Evolutionary conservation across 495 filamentous ascomycete species (phyloP).

Genomic region (Daldinia decipiens): DNA sequence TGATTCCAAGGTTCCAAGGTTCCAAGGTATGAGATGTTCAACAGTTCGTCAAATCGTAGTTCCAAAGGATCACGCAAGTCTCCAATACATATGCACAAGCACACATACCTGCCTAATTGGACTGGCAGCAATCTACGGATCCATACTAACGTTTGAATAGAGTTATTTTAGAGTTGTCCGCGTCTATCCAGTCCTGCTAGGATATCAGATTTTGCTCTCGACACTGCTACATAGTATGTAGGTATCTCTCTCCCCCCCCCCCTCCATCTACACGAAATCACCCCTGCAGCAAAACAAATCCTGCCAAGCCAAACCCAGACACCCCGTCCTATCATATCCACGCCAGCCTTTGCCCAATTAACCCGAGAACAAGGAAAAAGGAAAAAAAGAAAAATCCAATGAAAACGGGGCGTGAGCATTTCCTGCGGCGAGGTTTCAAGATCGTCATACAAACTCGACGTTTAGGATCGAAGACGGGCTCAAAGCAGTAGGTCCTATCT

Average conservation of each 20-base stretch:
- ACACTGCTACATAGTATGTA: too few relatives aligned
- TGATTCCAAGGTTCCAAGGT: slow-evolving; percentile 18
- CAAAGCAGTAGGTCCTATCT: background rate
- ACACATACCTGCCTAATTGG: slow-evolving; percentile 37
- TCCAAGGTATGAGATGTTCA: slow-evolving; percentile 18
- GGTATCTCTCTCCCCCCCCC: background rate
- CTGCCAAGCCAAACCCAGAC: slow-evolving; percentile 24
- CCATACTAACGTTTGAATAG: slow-evolving; percentile 32
- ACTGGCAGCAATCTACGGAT: slow-evolving; percentile 11
- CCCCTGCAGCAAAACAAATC: slow-evolving; percentile 38
- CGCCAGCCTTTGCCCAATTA: slow-evolving; percentile 21
- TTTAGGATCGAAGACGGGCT: background rate
- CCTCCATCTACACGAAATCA: background rate
- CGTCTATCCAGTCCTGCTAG: background rate
- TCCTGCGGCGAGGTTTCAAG: background rate
- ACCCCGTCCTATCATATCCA: slow-evolving; percentile 4
- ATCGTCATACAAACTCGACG: background rate
- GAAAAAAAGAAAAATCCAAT: background rate
- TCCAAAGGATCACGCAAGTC: slow-evolving; percentile 34
- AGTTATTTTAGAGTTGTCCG: slow-evolving; percentile 41
- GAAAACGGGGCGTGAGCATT: slow-evolving; percentile 7
- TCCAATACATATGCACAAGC: slow-evolving; percentile 37
- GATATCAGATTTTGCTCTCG: background rate
- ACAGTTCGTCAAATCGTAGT: slow-evolving; percentile 16
- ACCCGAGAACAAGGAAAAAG: slow-evolving; percentile 29